Evolutionary conservation across 306 rosid species (phyloP).

Genomic region (Lathyrus oleraceus): DNA sequence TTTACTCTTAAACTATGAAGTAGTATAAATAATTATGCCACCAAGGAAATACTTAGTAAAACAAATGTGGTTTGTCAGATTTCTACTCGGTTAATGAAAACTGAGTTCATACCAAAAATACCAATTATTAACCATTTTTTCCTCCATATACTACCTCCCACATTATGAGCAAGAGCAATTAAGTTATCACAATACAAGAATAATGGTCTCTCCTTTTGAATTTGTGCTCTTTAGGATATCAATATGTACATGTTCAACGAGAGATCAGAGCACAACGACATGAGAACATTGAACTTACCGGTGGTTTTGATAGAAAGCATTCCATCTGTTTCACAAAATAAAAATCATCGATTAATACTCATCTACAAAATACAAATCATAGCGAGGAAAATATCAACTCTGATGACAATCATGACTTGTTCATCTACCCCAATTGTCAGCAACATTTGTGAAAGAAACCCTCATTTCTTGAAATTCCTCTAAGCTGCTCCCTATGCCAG

Average conservation of each 20-base stretch:
- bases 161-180: slow-evolving; percentile 16
- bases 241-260: background rate
- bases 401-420: background rate
- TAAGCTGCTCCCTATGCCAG: slow-evolving; percentile 75
- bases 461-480: slow-evolving; percentile 63
- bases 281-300: slow-evolving; percentile 51
- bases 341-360: slow-evolving; percentile 21
- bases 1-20: slow-evolving; percentile 8
- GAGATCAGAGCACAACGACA: slow-evolving; percentile 20
- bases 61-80: slow-evolving; percentile 7
- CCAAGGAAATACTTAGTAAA: background rate
- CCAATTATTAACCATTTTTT: background rate
- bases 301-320: slow-evolving; percentile 73
- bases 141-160: slow-evolving; percentile 20
- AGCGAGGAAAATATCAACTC: background rate
- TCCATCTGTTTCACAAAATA: slow-evolving; percentile 64
- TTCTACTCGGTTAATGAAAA: slow-evolving; percentile 16
- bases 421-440: slow-evolving; percentile 63
- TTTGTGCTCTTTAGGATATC: slow-evolving; percentile 2
- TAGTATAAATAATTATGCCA: slow-evolving; percentile 10
- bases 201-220: background rate
- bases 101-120: slow-evolving; percentile 19
- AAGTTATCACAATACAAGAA: background rate
- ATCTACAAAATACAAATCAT: slow-evolving; percentile 15
- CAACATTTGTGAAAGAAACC: slow-evolving; percentile 42